Evolutionary conservation across 345 rosid genomes (phyloP).

Genomic region (Trapa bicornis): DNA sequence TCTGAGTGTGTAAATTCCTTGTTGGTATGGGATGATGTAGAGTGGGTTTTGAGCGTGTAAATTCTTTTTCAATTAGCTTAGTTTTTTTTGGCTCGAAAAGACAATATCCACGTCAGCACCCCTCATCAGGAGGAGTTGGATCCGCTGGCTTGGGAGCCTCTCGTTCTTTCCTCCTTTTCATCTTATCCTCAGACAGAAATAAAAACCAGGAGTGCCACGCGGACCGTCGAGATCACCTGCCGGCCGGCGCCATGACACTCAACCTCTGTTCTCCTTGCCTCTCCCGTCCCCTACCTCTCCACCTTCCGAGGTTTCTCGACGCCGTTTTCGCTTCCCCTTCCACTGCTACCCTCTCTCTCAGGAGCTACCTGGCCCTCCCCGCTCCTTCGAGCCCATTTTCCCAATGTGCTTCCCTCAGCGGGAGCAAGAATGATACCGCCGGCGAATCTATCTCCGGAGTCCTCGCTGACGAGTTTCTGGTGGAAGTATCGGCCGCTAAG

Average conservation of each 20-base stretch:
- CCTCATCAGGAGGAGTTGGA: background rate
- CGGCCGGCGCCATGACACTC: constrained; percentile 16
- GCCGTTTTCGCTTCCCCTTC: constrained; percentile 8
- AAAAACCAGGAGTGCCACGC: background rate
- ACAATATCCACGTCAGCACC: background rate
- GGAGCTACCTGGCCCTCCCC: constrained; percentile 9
- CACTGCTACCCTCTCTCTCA: constrained; percentile 19
- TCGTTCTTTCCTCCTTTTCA: background rate
- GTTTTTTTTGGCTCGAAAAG: background rate
- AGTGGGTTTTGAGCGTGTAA: no score
- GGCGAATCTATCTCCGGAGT: constrained; percentile 8
- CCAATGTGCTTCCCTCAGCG: constrained; percentile 29
- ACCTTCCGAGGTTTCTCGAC: constrained; percentile 23
- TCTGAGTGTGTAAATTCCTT: no score
- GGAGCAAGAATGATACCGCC: constrained; percentile 16
- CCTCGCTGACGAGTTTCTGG: constrained; percentile 30
- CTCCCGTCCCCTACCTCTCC: constrained; percentile 19
- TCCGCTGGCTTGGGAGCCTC: constrained; percentile 2
- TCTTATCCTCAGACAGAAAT: background rate
- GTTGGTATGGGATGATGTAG: no score
- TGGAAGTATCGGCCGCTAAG: constrained; percentile 34
- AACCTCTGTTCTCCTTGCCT: constrained; percentile 30
- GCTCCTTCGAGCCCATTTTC: constrained; percentile 5
- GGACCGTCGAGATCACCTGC: background rate
- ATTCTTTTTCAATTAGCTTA: no score